A percentile compares a stretch with the other conserved stretches of the same genome.
Conservation (phyloP, 768 basidiomycete species). For the Boletales sp. region DNA sequence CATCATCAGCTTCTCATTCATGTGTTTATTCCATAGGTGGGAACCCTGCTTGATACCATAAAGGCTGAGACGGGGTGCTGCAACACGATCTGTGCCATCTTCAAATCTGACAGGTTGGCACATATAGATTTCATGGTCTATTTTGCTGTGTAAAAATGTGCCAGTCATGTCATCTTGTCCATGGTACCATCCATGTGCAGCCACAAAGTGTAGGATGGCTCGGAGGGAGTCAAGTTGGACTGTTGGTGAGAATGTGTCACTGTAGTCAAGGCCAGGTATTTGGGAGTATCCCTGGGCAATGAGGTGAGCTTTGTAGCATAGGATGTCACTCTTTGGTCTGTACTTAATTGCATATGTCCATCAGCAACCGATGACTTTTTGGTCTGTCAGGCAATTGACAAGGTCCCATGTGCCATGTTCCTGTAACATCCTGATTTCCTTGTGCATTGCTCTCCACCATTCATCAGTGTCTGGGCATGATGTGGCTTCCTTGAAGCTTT, state of each 20-base stretch:
- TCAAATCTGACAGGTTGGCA: slow-evolving; percentile 32
- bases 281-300: slow-evolving; percentile 42
- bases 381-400: background rate
- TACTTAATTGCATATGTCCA: slow-evolving; percentile 6
- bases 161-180: slow-evolving; percentile 10
- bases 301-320: slow-evolving; percentile 34
- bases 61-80: slow-evolving; percentile 22
- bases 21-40: slow-evolving; percentile 30
- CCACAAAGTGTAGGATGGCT: slow-evolving; percentile 17
- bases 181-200: slow-evolving; percentile 1
- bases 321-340: background rate
- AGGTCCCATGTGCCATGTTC: slow-evolving; percentile 8
- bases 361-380: background rate
- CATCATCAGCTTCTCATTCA: background rate
- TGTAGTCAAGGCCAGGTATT: slow-evolving; percentile 34
- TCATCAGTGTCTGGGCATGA: background rate
- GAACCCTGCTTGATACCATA: slow-evolving; percentile 41
- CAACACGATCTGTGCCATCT: slow-evolving; percentile 23
- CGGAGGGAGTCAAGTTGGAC: slow-evolving; percentile 22
- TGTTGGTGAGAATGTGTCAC: slow-evolving; percentile 28
- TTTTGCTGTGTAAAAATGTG: slow-evolving; percentile 4
- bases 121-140: slow-evolving; percentile 38
- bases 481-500: background rate
- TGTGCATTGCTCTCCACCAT: slow-evolving; percentile 4
- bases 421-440: slow-evolving; percentile 4